Evolutionary conservation across 345 rosid species (phyloP), one percentile per base, ranked within the genome.

Genomic region (Euphorbia pulcherrima): DNA sequence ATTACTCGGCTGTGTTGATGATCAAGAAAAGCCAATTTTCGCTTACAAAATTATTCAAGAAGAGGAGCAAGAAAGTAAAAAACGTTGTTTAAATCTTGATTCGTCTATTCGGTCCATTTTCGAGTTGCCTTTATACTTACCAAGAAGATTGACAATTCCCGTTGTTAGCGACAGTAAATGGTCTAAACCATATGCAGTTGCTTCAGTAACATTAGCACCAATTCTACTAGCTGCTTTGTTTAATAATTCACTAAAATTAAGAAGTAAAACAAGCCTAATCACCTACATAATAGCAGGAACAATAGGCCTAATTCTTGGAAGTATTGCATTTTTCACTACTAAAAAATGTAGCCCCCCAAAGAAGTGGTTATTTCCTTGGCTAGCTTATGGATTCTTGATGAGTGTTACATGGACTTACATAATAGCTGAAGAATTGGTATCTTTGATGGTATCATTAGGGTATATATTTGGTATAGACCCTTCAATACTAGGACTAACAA

Each of bases 331-430:
- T 11, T 77, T 67, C 50, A 85, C 90, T 0, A 94, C 96, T 0
- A 80, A 83, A 59, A 79, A 46, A 28, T 72, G 76, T 12, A 60
- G n/a, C 81, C 96, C 99, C 3, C 99, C 97, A 55, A 80, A 75
- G 69, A 89, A 59, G 12, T 82, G 86, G 68, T 60, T 84, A 23
- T 53, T 85, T 6, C 89, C 84, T 5, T 94, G 99, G 97, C 85
- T 90, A 35, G 79, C 74, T 28, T 92, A 87, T 18, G 97, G 99
- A 1, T 94, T 94, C 72, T 59, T 87, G 0, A 94, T 91, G 99
- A 89, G 97, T 67, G 84, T 91, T 44, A 74, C 88, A 3, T 94
- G 96, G 99, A 89, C 95, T 17, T 94, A 91, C 77, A 80, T 94
- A 2, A 80, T 90, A 0, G 96, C 99, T 0, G 88, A 86, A 68